Percentiles rank a stretch among this genome's conserved stretches.
Conservation (phyloP, 1,284 basidiomycete species). For the Mrakiaceae sp. region DNA sequence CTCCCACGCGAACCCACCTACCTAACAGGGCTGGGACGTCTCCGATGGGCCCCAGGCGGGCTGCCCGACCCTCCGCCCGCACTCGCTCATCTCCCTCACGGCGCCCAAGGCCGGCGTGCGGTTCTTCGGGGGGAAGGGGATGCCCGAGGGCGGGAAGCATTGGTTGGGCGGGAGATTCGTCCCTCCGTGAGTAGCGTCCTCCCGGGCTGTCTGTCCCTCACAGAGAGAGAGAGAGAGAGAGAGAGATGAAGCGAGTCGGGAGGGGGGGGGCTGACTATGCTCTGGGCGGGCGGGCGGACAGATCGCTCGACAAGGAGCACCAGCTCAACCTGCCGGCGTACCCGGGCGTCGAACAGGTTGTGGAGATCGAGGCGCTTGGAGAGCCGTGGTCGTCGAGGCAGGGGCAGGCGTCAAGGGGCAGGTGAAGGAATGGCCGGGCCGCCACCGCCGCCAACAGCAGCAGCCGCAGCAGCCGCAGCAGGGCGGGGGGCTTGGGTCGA, state of each 20-base stretch:
- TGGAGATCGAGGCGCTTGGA: slow-evolving; percentile 42
- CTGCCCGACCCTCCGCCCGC: slow-evolving; percentile 47
- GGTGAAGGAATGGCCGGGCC: too few species aligned
- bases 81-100: slow-evolving; percentile 79
- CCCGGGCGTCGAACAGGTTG: slow-evolving; percentile 64
- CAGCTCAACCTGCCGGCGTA: slow-evolving; percentile 66
- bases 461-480: too few species aligned
- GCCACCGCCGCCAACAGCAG: too few species aligned
- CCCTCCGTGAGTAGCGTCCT: slow-evolving; percentile 49
- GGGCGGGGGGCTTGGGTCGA: too few species aligned
- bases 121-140: slow-evolving; percentile 38
- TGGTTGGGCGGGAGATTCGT: slow-evolving; percentile 90
- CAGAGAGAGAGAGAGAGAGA: too few species aligned
- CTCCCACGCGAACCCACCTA: neutral
- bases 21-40: slow-evolving; percentile 18
- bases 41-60: neutral
- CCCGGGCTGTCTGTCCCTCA: neutral
- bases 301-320: slow-evolving; percentile 58
- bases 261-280: neutral
- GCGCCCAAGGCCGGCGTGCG: slow-evolving; percentile 83
- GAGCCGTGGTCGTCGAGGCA: neutral
- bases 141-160: slow-evolving; percentile 48
- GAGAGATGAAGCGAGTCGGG: neutral
- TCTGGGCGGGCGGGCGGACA: slow-evolving; percentile 28
- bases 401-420: too few species aligned